A percentile compares a stretch with the other conserved stretches of the same genome.
Evolutionary conservation across 495 filamentous ascomycete genomes (phyloP).

Genomic region (Aspergillus avenaceus): DNA sequence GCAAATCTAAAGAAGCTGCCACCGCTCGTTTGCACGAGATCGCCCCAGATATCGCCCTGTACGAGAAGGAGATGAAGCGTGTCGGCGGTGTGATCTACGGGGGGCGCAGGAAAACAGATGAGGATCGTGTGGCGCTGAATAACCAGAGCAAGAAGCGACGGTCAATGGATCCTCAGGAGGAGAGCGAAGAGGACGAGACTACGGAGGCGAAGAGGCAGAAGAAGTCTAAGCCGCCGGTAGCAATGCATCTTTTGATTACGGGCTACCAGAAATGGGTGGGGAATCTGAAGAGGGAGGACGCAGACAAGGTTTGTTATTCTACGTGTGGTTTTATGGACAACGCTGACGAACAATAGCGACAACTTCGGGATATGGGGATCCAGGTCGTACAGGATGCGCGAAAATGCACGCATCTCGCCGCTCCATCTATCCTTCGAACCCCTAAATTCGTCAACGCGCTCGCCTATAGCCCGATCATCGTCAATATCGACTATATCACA

Average conservation of each 20-base stretch:
- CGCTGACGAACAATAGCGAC: conserved; percentile 53
- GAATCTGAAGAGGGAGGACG: conserved; percentile 64
- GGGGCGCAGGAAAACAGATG: conserved; percentile 51
- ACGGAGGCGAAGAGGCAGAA: conserved; percentile 58
- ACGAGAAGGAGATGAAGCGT: conserved; percentile 89
- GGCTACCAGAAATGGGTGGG: conserved; percentile 74
- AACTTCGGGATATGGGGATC: conserved; percentile 80
- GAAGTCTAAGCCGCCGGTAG: conserved; percentile 53
- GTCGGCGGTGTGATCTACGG: conserved; percentile 82
- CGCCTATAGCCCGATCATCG: conserved; percentile 68
- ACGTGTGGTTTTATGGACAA: background rate
- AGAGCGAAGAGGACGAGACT: conserved; percentile 52
- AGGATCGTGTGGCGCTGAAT: conserved; percentile 34
- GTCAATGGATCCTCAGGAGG: conserved; percentile 38
- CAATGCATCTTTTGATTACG: conserved; percentile 71
- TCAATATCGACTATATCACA: conserved; percentile 76
- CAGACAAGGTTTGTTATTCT: conserved; percentile 64
- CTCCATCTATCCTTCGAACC: conserved; percentile 80
- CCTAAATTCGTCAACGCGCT: conserved; percentile 88
- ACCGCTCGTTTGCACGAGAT: conserved; percentile 67
- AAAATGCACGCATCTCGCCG: conserved; percentile 81
- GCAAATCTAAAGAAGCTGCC: conserved; percentile 83
- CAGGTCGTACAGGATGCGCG: conserved; percentile 67
- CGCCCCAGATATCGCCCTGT: conserved; percentile 79
- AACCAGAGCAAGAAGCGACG: conserved; percentile 34